Evolutionary conservation across 1,139 yeast genomes (phyloP).

Genomic region (Debaryomyces nepalensis): DNA sequence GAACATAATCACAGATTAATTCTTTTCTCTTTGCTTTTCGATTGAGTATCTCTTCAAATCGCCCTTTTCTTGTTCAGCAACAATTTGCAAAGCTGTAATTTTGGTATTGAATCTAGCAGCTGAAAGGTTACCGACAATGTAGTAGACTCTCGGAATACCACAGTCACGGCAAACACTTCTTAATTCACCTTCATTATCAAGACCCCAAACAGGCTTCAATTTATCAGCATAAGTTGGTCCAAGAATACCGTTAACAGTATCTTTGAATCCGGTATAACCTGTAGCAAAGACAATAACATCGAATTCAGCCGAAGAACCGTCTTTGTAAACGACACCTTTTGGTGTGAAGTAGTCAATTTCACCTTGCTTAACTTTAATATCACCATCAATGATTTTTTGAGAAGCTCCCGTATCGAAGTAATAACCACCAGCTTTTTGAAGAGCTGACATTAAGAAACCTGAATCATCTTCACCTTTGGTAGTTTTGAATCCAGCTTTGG

Average conservation of each 20-base stretch:
- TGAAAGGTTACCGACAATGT: slow-evolving; percentile 10
- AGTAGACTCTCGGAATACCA: slow-evolving; percentile 9
- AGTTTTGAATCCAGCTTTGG: slow-evolving; percentile 10
- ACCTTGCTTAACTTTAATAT: slow-evolving; percentile 39
- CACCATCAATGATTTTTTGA: slow-evolving; percentile 37
- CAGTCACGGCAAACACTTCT: slow-evolving; percentile 10
- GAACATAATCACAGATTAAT: slow-evolving; percentile 7
- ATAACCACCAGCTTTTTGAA: slow-evolving; percentile 37
- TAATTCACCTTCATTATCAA: slow-evolving; percentile 40
- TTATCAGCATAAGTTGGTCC: slow-evolving; percentile 36
- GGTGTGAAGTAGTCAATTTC: slow-evolving; percentile 35
- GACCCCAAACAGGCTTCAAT: slow-evolving; percentile 36
- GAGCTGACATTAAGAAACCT: slow-evolving; percentile 10
- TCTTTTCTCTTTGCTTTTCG: slow-evolving; percentile 8
- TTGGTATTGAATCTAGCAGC: slow-evolving; percentile 10
- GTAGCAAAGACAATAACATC: slow-evolving; percentile 49
- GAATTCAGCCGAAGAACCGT: slow-evolving; percentile 35
- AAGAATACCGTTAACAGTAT: slow-evolving; percentile 39
- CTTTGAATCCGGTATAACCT: slow-evolving; percentile 46
- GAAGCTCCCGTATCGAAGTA: slow-evolving; percentile 50
- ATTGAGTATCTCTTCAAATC: slow-evolving; percentile 8
- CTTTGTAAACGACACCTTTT: slow-evolving; percentile 39
- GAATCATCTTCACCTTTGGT: slow-evolving; percentile 10
- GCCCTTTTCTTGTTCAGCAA: slow-evolving; percentile 8
- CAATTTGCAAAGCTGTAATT: slow-evolving; percentile 8